Base-by-base conservation (phyloP, 140 eudicot species). In the Oenanthe javanica region DNA sequence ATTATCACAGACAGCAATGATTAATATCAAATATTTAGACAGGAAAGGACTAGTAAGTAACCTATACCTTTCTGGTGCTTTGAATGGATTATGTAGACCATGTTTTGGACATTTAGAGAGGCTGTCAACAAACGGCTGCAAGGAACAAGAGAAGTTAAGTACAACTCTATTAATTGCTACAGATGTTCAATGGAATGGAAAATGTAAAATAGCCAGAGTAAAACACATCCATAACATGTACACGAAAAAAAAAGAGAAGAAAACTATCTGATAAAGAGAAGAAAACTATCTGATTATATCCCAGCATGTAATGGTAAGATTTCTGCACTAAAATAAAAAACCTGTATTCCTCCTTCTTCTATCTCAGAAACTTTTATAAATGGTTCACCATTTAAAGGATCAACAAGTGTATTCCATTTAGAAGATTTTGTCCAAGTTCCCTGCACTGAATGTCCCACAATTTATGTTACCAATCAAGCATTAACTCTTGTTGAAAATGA, bases 91-190 rank as follows among this genome's bases (percentile, higher is more conserved):
- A 79, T 92, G 97, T 69, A 94, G 83, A 79, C 99, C 99, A 83
- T 90, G 97, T 86, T 94, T 94, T 75, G 99, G 96, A 81, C 97
- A 90, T 76, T 82, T 81, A 76, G 96, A 79, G 86, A 94, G 86
- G 91, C 99, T 94, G 59, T 94, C 97, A 80, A 94, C 96, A 86
- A 92, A 94, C 77, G 97, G 99, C 97, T 94, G 97, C 88, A 89
- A 21, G 75, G 70, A 45, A n/a, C 18, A 9, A 31, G 50, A 74
- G 31, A 45, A 47, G 15, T 36, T 19, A 71, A 5, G 15, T 40
- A 36, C 15, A 21, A 0, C 4, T 51, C 4, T 12, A 15, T 71
- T 12, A 71, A 40, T 71, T 71, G 13, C 27, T 40, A 5, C 4
- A 19, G 23, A 71, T 49, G 38, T 57, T 42, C 13, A 23, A 54